Conservation (phyloP, 140 eudicot species). For the Anethum foeniculum region DNA sequence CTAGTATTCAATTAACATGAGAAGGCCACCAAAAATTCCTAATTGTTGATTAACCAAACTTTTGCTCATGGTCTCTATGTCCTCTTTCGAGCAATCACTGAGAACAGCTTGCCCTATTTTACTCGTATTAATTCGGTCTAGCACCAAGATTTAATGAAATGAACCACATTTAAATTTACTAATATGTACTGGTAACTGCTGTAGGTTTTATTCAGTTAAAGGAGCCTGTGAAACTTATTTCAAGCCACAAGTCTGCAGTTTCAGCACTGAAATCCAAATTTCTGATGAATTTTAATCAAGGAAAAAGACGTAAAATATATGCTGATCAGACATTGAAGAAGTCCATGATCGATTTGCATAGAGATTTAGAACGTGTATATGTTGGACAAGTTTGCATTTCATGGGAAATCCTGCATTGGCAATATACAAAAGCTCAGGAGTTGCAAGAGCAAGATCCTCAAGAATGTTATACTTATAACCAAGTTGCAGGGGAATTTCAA, state of each 20-base stretch:
- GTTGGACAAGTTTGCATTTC: constrained; percentile 86
- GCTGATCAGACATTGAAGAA: constrained; percentile 66
- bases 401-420: constrained; percentile 93
- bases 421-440: constrained; percentile 49
- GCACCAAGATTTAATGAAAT: not conserved
- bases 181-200: constrained; percentile 1
- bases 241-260: constrained; percentile 36
- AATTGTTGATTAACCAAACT: constrained; percentile 9
- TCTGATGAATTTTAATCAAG: constrained; percentile 39
- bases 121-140: not conserved
- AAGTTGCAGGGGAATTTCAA: constrained; percentile 75
- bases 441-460: constrained; percentile 43
- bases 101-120: not conserved
- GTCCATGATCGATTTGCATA: constrained; percentile 45
- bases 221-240: constrained; percentile 41
- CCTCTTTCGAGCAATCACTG: not conserved
- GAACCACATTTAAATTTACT: not conserved
- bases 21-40: not conserved
- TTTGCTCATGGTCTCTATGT: not conserved
- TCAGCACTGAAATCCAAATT: constrained; percentile 36
- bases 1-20: not conserved
- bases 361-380: constrained; percentile 66
- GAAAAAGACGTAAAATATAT: constrained; percentile 44
- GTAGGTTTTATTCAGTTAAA: constrained; percentile 67
- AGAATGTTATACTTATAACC: constrained; percentile 51